phyloP scores from a whole-genome alignment of 768 basidiomycete genomes.

The Botryobasidium botryosum region DNA sequence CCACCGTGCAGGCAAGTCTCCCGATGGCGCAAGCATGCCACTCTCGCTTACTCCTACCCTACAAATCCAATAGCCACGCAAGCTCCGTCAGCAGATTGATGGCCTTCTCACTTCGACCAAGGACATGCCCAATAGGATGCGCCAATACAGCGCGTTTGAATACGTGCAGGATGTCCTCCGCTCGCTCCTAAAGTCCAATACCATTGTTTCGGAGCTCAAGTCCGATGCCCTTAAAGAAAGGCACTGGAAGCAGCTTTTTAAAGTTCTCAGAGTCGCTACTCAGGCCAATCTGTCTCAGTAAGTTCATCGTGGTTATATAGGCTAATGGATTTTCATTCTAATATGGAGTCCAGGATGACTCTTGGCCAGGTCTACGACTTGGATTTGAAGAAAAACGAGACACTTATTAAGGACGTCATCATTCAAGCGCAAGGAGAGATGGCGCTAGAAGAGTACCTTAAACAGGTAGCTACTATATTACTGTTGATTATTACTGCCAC shows the following conservation, averaged over 20 bases:
- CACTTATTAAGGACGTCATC: conserved; percentile 82
- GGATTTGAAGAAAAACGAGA: conserved; percentile 88
- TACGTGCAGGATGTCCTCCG: conserved; percentile 87
- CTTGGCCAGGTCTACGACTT: conserved; percentile 93
- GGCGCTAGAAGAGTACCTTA: conserved; percentile 22
- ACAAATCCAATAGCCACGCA: conserved; percentile 38
- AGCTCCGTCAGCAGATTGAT: conserved; percentile 86
- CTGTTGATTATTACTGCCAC: no score
- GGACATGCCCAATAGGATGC: conserved; percentile 98
- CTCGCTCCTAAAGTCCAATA: conserved; percentile 74
- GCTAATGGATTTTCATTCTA: not conserved
- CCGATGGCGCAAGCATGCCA: not conserved
- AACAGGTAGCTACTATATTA: conserved; percentile 27
- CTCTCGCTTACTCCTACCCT: not conserved
- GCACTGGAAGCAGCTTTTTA: conserved; percentile 97
- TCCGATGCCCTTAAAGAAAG: conserved; percentile 94
- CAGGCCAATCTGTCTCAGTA: conserved; percentile 64
- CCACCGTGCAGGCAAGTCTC: conserved; percentile 45
- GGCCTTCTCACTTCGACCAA: conserved; percentile 82
- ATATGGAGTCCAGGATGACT: conserved; percentile 49
- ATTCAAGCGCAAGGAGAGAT: conserved; percentile 89
- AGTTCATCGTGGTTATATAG: conserved; percentile 10
- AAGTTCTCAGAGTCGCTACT: conserved; percentile 55
- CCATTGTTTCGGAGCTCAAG: conserved; percentile 83
- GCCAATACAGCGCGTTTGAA: conserved; percentile 97